A percentile compares a stretch with the other conserved stretches of the same genome.
phyloP scores from a whole-genome alignment of 257 asterid genomes.

The Phtheirospermum japonicum region DNA sequence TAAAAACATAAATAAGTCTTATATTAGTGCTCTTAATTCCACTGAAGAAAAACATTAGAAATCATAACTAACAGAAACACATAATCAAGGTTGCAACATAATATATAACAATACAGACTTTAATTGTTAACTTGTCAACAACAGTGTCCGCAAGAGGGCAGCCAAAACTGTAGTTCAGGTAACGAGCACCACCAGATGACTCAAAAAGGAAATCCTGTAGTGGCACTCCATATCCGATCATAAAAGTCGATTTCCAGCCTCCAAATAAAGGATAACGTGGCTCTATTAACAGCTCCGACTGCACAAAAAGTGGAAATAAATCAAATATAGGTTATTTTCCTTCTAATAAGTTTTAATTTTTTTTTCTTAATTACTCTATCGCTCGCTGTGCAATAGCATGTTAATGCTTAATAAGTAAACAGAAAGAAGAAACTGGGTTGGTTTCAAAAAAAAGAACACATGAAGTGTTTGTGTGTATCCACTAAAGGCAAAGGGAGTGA shows the following conservation, averaged over 20 bases:
- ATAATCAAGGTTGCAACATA: slow-evolving; percentile 8
- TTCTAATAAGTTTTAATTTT: background rate
- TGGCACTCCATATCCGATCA: slow-evolving; percentile 89
- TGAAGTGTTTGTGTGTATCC: slow-evolving; percentile 3
- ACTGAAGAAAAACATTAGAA: slow-evolving; percentile 5
- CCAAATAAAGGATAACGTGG: slow-evolving; percentile 98
- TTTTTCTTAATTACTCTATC: background rate
- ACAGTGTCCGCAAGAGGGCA: slow-evolving; percentile 82
- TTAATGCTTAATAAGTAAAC: background rate
- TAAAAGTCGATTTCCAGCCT: slow-evolving; percentile 96
- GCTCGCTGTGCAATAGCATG: slow-evolving; percentile 1
- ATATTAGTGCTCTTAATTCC: slow-evolving; percentile 25
- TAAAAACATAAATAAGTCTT: slow-evolving; percentile 31
- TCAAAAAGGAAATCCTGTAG: slow-evolving; percentile 87
- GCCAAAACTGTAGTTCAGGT: slow-evolving; percentile 88
- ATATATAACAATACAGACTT: slow-evolving; percentile 43
- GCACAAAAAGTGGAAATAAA: slow-evolving; percentile 30
- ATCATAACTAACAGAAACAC: slow-evolving; percentile 24
- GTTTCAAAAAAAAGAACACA: slow-evolving; percentile 23
- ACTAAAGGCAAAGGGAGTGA: slow-evolving; percentile 13
- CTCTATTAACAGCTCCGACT: slow-evolving; percentile 90
- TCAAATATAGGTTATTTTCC: slow-evolving; percentile 18
- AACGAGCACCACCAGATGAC: slow-evolving; percentile 74
- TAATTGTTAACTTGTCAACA: slow-evolving; percentile 80
- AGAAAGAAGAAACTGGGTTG: slow-evolving; percentile 16